Percentiles rank a stretch among this genome's conserved stretches.
These are phyloP conservation scores for Sclerotinia minor DNA, from an alignment of 2,329 filamentous ascomycete species.

Conservation along the genomic window DNA sequence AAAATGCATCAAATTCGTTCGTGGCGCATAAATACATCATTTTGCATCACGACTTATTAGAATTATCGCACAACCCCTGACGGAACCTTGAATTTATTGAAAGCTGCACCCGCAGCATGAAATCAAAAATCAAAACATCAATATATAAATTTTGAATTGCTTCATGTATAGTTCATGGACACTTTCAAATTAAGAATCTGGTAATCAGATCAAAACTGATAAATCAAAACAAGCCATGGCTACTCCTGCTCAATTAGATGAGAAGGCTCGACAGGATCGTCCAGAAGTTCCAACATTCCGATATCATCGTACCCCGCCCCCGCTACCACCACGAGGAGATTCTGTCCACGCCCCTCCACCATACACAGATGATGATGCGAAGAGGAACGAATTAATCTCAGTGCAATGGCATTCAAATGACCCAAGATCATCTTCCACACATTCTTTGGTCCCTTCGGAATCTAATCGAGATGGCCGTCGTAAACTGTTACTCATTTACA, in stretches of 20 bases:
- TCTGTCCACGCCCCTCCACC: constrained; percentile 36
- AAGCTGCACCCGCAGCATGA: not conserved
- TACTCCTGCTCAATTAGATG: constrained; percentile 33
- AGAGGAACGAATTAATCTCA: constrained; percentile 38
- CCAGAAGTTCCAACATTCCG: constrained; percentile 21
- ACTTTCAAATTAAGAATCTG: not conserved
- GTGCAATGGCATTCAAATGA: constrained; percentile 41
- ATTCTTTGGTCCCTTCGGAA: constrained; percentile 40
- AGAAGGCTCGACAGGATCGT: constrained; percentile 31
- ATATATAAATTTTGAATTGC: not conserved
- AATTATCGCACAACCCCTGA: not conserved
- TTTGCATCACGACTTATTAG: not conserved
- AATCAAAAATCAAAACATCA: constrained; percentile 4
- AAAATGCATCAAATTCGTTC: not conserved
- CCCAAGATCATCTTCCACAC: constrained; percentile 41
- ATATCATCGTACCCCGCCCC: constrained; percentile 30
- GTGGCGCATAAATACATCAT: not conserved
- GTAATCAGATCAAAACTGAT: not conserved
- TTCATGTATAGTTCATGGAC: not conserved
- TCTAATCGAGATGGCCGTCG: constrained; percentile 45
- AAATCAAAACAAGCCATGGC: constrained; percentile 24
- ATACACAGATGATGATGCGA: constrained; percentile 37
- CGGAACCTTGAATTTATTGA: not conserved
- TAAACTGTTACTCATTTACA: constrained; percentile 72
- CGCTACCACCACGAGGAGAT: constrained; percentile 36